These are phyloP conservation scores for Pestalotiopsis sp. DNA, from an alignment of 2,329 filamentous ascomycete species.

Conservation along the genomic window DNA sequence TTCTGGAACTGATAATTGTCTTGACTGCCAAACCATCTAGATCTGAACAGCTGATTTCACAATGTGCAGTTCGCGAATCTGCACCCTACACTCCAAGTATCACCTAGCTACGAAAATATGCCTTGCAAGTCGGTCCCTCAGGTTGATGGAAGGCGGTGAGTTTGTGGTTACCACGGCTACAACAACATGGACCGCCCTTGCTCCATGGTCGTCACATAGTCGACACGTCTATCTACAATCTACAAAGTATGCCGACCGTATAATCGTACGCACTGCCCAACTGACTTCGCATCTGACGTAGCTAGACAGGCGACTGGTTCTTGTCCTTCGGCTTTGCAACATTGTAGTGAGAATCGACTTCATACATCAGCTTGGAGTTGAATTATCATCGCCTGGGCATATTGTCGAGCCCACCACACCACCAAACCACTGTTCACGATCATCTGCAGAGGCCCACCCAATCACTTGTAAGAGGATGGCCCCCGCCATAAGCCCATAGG, in stretches of 20 bases:
- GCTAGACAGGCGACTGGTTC: neutral
- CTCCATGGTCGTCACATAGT: neutral
- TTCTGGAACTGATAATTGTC: neutral
- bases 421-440: neutral
- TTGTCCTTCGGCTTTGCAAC: neutral
- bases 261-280: neutral
- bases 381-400: too few relatives aligned
- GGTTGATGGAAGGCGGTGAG: neutral
- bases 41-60: neutral
- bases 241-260: neutral
- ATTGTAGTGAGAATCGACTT: neutral
- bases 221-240: neutral
- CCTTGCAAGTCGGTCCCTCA: neutral
- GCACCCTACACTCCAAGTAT: neutral
- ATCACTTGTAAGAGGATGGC: conserved; percentile 6
- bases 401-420: too few relatives aligned
- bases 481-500: neutral
- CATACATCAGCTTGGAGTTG: too few relatives aligned
- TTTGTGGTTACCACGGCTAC: neutral
- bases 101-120: neutral
- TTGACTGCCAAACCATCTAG: neutral
- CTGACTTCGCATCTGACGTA: neutral
- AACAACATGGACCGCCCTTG: neutral
- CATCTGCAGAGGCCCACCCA: conserved; percentile 6
- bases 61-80: neutral